A percentile compares a stretch with the other conserved stretches of the same genome.
phyloP scores from a whole-genome alignment of 805 yeast genomes.

The Ogataea glucozyma region DNA sequence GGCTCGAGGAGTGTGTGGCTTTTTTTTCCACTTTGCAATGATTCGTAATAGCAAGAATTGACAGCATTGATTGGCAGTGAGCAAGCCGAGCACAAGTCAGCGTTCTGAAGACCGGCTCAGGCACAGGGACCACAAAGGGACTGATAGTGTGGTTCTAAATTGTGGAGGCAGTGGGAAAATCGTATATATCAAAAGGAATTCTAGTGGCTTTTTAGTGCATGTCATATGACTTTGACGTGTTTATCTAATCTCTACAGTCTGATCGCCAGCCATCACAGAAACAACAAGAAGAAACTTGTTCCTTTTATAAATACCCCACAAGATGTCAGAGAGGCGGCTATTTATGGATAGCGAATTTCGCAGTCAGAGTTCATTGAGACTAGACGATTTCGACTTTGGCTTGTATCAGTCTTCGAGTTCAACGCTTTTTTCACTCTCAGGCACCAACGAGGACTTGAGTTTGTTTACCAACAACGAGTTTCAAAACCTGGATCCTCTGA shows the following conservation, averaged over 20 bases:
- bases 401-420: conserved; percentile 10
- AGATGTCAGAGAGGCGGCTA: not conserved
- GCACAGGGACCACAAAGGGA: conserved; percentile 1
- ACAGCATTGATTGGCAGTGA: not conserved
- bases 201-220: conserved; percentile 6
- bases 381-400: conserved; percentile 23
- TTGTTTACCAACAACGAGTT: conserved; percentile 28
- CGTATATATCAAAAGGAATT: not conserved
- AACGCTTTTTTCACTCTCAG: not conserved
- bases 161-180: conserved; percentile 1
- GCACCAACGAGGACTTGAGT: conserved; percentile 23
- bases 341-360: too few species aligned
- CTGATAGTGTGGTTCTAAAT: not conserved
- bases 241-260: not conserved
- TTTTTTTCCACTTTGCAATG: not conserved
- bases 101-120: too few species aligned
- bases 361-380: too few species aligned
- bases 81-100: too few species aligned
- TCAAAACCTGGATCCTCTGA: conserved; percentile 24
- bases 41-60: conserved; percentile 4
- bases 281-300: too few species aligned
- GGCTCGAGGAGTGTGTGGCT: conserved; percentile 4
- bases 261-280: too few species aligned
- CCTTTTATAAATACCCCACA: too few species aligned
- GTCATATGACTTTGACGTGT: conserved; percentile 7